Evolutionary conservation across 208 protist species (phyloP).

Genomic region (Acanthamoeba triangularis): DNA sequence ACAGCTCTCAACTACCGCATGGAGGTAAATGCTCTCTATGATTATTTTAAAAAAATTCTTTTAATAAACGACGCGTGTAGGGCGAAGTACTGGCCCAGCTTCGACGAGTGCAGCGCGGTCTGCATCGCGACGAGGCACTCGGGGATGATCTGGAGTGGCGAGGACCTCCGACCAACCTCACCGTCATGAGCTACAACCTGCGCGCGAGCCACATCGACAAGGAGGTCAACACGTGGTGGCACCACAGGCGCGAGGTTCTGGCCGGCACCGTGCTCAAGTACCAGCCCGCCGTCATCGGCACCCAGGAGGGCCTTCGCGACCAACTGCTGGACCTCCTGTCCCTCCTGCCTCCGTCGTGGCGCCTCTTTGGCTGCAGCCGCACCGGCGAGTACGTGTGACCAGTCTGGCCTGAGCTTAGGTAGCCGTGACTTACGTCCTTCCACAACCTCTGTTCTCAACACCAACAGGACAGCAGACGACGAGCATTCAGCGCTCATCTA

Average conservation of each 20-base stretch:
- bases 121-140: neutral
- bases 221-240: constrained; percentile 39
- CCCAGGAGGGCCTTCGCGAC: neutral
- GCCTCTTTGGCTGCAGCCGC: constrained; percentile 27
- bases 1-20: no score
- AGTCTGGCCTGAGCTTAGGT: neutral
- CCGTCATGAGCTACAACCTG: constrained; percentile 49
- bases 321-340: constrained; percentile 6
- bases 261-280: constrained; percentile 2
- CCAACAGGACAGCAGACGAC: neutral
- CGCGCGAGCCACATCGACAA: neutral
- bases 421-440: neutral
- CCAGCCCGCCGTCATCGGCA: neutral
- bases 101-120: neutral
- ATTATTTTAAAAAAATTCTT: neutral
- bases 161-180: neutral
- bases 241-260: neutral
- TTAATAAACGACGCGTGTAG: neutral
- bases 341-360: neutral
- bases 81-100: neutral
- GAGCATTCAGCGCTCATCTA: neutral
- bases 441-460: neutral
- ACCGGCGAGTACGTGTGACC: neutral
- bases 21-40: no score
- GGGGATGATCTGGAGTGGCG: neutral